Base-by-base conservation (phyloP, 139 green algal genomes). In the Volvox africanus region DNA sequence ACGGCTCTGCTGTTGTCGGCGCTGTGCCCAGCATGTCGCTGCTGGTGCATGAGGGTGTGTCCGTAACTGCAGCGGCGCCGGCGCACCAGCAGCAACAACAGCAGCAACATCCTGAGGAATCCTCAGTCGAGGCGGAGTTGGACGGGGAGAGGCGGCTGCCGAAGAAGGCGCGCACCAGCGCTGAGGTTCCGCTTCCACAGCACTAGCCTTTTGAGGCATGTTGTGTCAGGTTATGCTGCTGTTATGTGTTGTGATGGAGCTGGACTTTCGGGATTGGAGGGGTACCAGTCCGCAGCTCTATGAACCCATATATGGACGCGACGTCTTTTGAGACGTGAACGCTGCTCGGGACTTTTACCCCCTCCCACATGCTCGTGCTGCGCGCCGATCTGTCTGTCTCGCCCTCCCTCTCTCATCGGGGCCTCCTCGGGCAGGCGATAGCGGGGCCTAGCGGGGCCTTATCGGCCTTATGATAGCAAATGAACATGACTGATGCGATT, bases 1-100 rank as follows among this genome's bases (percentile, higher is more conserved):
- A 84, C 73, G 86, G 86, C 19, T n/a, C n/a, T 18, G 73, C 73
- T 0, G n/a, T 69, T 11, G 86, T 36, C 0, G 73, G 68, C 20
- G 85, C 85, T 20, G 85, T 89, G 24, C 85, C 85, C 85, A 82
- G 69, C 85, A 89, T 89, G 84, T 30, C 69, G 33, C 9, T 79
- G 82, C 21, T 67, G 21, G 65, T 35, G 6, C 84, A 35, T 37
- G 62, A n/a, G 32, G 11, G 5, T 55, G 9, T 55, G 44, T 55
- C 44, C 44, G 5, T 9, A 55, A 55, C 44, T 9, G 9, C n/a
- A 11, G 30, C n/a, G 82, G 81, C 20, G 61, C 30, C 61, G 1
- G 30, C 65, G n/a, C 28, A 55, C 2, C 20, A 9, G 14, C 37
- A 36, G 44, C 44, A 73, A 69, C 62, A 69, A 69, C 62, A 69